A percentile compares a stretch with the other conserved stretches of the same genome.
These are phyloP conservation scores for Talaromyces borbonicus DNA, from an alignment of 495 filamentous ascomycete genomes.

Conservation along the genomic window DNA sequence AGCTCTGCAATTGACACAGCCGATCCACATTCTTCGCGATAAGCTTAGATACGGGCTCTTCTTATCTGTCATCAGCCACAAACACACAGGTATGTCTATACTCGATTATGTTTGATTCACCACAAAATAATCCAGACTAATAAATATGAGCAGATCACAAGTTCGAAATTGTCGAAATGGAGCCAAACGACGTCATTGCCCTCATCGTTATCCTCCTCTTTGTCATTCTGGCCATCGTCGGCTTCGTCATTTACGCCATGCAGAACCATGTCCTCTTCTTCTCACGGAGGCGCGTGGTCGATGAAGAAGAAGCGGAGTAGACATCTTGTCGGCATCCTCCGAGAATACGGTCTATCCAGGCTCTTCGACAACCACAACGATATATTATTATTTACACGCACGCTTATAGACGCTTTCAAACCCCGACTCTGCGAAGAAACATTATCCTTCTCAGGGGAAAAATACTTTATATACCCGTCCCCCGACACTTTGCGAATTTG, in stretches of 20 bases:
- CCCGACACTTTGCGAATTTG: background rate
- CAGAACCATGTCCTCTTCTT: conserved; percentile 36
- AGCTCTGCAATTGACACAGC: background rate
- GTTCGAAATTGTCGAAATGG: conserved; percentile 36
- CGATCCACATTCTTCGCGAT: conserved; percentile 4
- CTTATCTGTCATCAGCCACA: no score
- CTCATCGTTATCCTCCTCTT: conserved; percentile 77
- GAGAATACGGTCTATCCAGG: no score
- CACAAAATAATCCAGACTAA: no score
- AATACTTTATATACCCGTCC: background rate
- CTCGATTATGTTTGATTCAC: no score
- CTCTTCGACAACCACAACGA: no score
- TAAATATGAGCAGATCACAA: conserved; percentile 48
- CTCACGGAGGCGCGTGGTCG: conserved; percentile 20
- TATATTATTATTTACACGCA: background rate
- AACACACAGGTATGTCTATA: no score
- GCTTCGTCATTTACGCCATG: conserved; percentile 55
- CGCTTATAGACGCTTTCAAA: background rate
- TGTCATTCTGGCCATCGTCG: conserved; percentile 58
- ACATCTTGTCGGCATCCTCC: background rate
- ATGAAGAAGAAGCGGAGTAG: conserved; percentile 32
- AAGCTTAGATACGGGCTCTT: conserved; percentile 7
- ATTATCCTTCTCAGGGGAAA: no score
- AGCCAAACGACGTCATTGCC: conserved; percentile 71
- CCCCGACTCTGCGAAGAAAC: no score